These are phyloP conservation scores for Microdochium bolleyi DNA, from an alignment of 2,329 filamentous ascomycete genomes.

Conservation along the genomic window DNA sequence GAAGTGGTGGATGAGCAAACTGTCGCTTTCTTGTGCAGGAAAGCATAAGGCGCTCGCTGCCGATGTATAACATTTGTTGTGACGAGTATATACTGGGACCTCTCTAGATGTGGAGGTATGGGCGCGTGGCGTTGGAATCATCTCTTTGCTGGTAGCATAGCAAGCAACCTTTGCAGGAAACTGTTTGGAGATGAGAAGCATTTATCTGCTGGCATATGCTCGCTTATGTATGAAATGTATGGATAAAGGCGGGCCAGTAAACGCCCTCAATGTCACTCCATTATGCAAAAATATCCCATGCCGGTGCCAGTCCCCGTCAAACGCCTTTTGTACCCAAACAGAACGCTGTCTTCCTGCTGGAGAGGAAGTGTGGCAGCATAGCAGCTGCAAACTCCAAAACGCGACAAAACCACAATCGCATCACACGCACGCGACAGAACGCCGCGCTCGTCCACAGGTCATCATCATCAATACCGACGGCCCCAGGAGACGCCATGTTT, in stretches of 20 bases:
- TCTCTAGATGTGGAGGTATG: not conserved
- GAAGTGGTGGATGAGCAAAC: too few relatives aligned
- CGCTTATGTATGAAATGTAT: not conserved
- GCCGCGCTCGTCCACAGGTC: not conserved
- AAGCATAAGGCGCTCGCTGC: not conserved
- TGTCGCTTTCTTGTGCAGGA: not conserved
- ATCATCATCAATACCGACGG: not conserved
- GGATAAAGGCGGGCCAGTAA: not conserved
- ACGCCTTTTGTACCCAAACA: constrained; percentile 2
- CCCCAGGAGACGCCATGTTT: not conserved
- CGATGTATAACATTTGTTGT: constrained; percentile 4
- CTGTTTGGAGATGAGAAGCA: not conserved
- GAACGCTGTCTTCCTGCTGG: not conserved
- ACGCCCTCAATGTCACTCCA: constrained; percentile 10
- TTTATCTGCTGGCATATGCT: not conserved
- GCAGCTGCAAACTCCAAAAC: not conserved
- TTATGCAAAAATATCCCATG: constrained; percentile 12
- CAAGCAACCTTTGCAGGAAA: not conserved
- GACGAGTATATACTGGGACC: not conserved
- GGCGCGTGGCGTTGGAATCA: not conserved
- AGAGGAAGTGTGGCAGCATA: not conserved
- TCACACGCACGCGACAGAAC: constrained; percentile 2
- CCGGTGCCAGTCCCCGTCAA: not conserved
- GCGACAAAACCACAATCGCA: constrained; percentile 8
- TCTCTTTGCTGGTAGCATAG: not conserved